Conservation (phyloP, 495 filamentous ascomycete genomes). For the Hypomontagnella submonticulosa region DNA sequence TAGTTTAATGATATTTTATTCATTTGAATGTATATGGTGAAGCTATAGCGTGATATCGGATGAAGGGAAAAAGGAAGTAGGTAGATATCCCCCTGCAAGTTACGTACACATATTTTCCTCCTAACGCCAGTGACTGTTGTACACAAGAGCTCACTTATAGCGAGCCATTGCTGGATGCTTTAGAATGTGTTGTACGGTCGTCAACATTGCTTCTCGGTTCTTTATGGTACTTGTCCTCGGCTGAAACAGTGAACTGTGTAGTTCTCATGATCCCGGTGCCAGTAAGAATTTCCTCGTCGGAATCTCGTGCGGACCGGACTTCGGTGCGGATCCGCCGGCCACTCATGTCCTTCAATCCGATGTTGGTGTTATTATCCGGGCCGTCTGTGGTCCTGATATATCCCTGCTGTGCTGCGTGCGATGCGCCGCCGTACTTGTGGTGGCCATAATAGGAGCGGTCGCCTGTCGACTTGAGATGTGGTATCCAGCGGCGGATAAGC, state of each 20-base stretch:
- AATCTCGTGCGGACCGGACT: conserved; percentile 28
- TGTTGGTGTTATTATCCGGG: background rate
- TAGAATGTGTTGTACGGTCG: conserved; percentile 22
- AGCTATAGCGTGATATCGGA: background rate
- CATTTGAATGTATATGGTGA: no score
- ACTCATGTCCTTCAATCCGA: conserved; percentile 36
- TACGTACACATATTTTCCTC: background rate
- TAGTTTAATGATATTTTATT: no score
- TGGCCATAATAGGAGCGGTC: conserved; percentile 27
- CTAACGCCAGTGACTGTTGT: conserved; percentile 16
- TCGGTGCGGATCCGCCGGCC: conserved; percentile 27
- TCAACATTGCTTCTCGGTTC: conserved; percentile 3
- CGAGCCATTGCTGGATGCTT: conserved; percentile 32
- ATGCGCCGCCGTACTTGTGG: conserved; percentile 27
- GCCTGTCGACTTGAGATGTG: conserved; percentile 21
- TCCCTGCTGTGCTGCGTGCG: conserved; percentile 28
- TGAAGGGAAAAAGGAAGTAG: background rate
- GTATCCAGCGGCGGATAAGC: conserved; percentile 39
- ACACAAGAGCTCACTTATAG: conserved; percentile 21
- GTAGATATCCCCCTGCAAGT: background rate
- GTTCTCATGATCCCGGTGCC: conserved; percentile 43
- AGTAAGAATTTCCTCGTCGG: conserved; percentile 44
- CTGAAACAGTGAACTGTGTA: conserved; percentile 38
- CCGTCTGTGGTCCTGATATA: conserved; percentile 36
- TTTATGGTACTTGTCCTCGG: conserved; percentile 16